phyloP scores from a whole-genome alignment of 331 rosid genomes.

The Spiraea crenata region DNA sequence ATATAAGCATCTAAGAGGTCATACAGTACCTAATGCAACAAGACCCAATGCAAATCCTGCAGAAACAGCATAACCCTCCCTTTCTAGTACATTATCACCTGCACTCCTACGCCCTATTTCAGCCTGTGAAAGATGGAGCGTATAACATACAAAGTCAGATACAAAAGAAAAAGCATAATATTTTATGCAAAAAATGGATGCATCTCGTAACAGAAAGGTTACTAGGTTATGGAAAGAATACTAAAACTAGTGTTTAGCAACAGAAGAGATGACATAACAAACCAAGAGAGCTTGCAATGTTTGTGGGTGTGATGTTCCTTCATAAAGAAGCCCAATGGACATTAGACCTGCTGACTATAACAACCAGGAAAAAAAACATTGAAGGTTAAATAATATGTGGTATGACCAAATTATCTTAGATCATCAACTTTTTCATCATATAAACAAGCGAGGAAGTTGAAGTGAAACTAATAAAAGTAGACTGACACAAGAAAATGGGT shows the following conservation, averaged over 20 bases:
- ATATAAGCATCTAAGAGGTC: conserved; percentile 16
- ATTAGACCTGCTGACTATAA: conserved; percentile 86
- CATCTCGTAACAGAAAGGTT: neutral
- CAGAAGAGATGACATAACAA: conserved; percentile 27
- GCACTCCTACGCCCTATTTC: conserved; percentile 96
- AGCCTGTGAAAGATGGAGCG: conserved; percentile 47
- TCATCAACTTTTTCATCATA: conserved; percentile 9
- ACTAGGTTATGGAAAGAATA: neutral
- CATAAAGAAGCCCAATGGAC: conserved; percentile 87
- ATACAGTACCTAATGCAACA: conserved; percentile 75
- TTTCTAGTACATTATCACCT: conserved; percentile 96
- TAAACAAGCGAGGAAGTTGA: conserved; percentile 6
- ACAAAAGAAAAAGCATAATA: neutral
- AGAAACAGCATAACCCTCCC: conserved; percentile 98
- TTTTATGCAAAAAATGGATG: neutral
- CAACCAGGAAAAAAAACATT: conserved; percentile 11
- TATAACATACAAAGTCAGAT: conserved; percentile 11
- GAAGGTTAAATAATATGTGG: conserved; percentile 12
- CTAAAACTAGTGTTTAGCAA: conserved; percentile 22
- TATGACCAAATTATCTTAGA: conserved; percentile 9
- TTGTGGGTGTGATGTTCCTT: conserved; percentile 92
- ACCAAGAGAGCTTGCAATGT: conserved; percentile 94
- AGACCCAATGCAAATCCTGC: conserved; percentile 98
- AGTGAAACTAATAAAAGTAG: neutral
- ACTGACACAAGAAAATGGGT: neutral